Evolutionary conservation across 495 filamentous ascomycete genomes (phyloP).

Genomic region (Aspergillus affinis): DNA sequence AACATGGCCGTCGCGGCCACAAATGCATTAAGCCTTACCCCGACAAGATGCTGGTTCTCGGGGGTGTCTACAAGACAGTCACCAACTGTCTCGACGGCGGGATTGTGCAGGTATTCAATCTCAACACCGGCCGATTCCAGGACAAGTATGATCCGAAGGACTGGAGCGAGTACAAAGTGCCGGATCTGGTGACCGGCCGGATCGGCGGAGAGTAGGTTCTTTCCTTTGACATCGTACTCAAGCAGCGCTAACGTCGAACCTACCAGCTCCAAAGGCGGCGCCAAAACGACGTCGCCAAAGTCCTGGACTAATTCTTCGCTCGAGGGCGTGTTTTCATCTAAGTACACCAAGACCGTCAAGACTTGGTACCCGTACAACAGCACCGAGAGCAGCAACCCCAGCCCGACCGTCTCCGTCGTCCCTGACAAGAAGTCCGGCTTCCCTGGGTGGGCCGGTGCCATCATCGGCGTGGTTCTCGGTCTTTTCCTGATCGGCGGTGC

Average conservation of each 20-base stretch:
- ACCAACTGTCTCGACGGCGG: slow-evolving; percentile 52
- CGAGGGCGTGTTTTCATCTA: slow-evolving; percentile 49
- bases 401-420: background rate
- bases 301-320: slow-evolving; percentile 55
- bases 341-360: slow-evolving; percentile 57
- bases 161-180: slow-evolving; percentile 62
- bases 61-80: slow-evolving; percentile 42
- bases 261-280: slow-evolving; percentile 47
- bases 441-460: slow-evolving; percentile 60
- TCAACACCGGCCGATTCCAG: slow-evolving; percentile 58
- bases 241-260: slow-evolving; percentile 1
- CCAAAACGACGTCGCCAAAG: slow-evolving; percentile 50
- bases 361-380: slow-evolving; percentile 61
- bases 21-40: slow-evolving; percentile 67
- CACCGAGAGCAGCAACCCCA: slow-evolving; percentile 12
- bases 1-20: slow-evolving; percentile 59
- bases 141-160: slow-evolving; percentile 57
- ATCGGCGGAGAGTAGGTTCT: slow-evolving; percentile 61
- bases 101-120: slow-evolving; percentile 62
- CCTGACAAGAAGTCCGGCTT: slow-evolving; percentile 35
- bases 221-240: slow-evolving; percentile 22
- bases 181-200: slow-evolving; percentile 49
- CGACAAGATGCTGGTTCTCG: slow-evolving; percentile 72
- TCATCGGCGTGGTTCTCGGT: slow-evolving; percentile 66
- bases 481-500: slow-evolving; percentile 57